Percentiles rank a stretch among this genome's conserved stretches.
Conservation (phyloP, 2,329 filamentous ascomycete species). For the Ophiosphaerella narmari region DNA sequence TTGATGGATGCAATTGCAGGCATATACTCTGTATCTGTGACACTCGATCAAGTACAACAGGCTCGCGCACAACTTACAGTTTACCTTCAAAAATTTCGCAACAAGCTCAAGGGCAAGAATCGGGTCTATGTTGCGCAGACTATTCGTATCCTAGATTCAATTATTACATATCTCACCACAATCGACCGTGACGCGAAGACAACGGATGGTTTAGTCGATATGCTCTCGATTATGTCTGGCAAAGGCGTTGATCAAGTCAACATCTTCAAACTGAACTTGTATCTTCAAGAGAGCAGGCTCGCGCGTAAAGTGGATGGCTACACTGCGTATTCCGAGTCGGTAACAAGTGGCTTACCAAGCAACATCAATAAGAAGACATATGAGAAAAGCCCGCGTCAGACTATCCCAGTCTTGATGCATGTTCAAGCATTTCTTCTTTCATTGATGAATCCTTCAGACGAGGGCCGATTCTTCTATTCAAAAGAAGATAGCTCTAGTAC, state of each 20-base stretch:
- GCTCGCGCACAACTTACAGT: slow-evolving; percentile 76
- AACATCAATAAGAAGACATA: slow-evolving; percentile 1
- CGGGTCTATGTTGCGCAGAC: slow-evolving; percentile 88
- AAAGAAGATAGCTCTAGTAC: slow-evolving; percentile 58
- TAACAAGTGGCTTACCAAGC: slow-evolving; percentile 34
- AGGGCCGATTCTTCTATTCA: slow-evolving; percentile 65
- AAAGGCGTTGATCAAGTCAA: slow-evolving; percentile 97
- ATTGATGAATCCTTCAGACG: slow-evolving; percentile 80
- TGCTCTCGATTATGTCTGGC: slow-evolving; percentile 73
- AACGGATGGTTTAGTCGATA: slow-evolving; percentile 69
- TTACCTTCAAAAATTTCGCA: slow-evolving; percentile 87
- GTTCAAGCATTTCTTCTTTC: slow-evolving; percentile 74
- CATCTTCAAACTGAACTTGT: slow-evolving; percentile 82
- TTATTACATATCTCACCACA: slow-evolving; percentile 69
- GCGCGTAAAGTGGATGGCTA: slow-evolving; percentile 96
- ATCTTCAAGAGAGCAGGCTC: slow-evolving; percentile 89
- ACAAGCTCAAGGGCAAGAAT: slow-evolving; percentile 86
- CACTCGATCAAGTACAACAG: slow-evolving; percentile 71
- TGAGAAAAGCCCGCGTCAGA: slow-evolving; percentile 26
- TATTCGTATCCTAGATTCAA: slow-evolving; percentile 78
- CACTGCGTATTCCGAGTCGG: slow-evolving; percentile 64
- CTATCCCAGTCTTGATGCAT: slow-evolving; percentile 63
- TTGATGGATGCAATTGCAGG: slow-evolving; percentile 92
- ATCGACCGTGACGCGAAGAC: slow-evolving; percentile 48
- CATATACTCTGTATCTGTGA: slow-evolving; percentile 81